phyloP scores from a whole-genome alignment of 2,329 filamentous ascomycete species.

The Alternaria longipes region DNA sequence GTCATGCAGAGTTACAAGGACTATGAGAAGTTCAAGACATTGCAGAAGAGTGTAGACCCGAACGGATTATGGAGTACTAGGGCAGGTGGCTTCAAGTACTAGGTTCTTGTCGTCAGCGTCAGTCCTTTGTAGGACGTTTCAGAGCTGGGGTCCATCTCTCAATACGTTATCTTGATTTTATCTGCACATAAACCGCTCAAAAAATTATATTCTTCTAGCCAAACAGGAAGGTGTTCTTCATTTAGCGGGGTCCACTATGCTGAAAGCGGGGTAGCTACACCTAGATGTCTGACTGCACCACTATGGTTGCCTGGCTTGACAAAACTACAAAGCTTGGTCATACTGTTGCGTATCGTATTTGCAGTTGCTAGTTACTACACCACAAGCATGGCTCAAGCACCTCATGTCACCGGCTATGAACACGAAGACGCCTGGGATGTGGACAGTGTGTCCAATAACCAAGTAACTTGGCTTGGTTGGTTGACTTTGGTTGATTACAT shows the following conservation, averaged over 20 bases:
- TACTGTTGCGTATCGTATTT: not conserved
- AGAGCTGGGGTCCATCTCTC: not conserved
- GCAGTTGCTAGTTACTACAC: not conserved
- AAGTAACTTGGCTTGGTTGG: no score
- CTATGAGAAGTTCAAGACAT: conserved; percentile 29
- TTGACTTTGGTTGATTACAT: no score
- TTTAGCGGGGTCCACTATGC: conserved; percentile 13
- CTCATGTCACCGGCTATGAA: conserved; percentile 35
- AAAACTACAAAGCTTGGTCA: not conserved
- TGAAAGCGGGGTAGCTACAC: conserved; percentile 20
- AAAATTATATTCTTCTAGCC: not conserved
- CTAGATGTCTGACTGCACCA: conserved; percentile 10
- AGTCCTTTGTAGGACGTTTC: not conserved
- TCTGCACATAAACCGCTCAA: not conserved
- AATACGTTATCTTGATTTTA: not conserved
- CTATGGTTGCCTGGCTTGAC: not conserved
- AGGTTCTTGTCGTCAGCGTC: not conserved
- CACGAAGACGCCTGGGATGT: conserved; percentile 49
- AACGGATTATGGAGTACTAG: conserved; percentile 32
- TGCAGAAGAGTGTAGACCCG: conserved; percentile 33
- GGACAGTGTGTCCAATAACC: no score
- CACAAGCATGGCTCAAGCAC: conserved; percentile 22
- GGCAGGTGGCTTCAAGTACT: conserved; percentile 36
- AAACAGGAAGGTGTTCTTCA: conserved; percentile 19
- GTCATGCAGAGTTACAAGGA: conserved; percentile 32